Conservation (phyloP, 306 rosid genomes). For the Ochetophila trinervis region DNA sequence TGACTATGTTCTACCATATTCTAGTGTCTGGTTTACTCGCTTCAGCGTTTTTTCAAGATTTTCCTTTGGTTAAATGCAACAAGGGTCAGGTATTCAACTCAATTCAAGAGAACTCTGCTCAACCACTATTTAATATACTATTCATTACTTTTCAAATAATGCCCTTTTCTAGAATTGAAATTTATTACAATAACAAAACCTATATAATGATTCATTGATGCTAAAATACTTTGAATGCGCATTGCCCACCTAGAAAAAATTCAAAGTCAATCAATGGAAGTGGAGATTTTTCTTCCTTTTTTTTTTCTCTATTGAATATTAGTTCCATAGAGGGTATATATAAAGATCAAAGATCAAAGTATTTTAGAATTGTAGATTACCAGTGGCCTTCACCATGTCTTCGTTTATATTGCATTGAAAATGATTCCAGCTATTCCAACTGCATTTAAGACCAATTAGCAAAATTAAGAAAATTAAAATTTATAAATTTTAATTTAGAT, state of each 20-base stretch:
- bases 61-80: conserved; percentile 21
- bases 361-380: conserved; percentile 1
- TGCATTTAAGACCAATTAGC: conserved; percentile 1
- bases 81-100: conserved; percentile 10
- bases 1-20: conserved; percentile 1
- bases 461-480: neutral
- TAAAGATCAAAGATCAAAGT: neutral
- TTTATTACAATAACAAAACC: neutral
- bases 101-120: too few species aligned
- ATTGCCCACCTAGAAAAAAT: neutral
- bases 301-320: too few species aligned
- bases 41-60: neutral
- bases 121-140: too few species aligned
- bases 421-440: conserved; percentile 33
- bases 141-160: neutral
- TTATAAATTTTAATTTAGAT: too few species aligned
- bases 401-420: conserved; percentile 28
- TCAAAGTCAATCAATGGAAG: conserved; percentile 24
- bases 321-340: too few species aligned
- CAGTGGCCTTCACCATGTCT: conserved; percentile 19
- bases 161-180: neutral
- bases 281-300: too few species aligned
- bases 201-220: neutral
- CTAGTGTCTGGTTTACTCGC: conserved; percentile 12
- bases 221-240: neutral